Conservation (phyloP, 2,329 filamentous ascomycete species). For the Metarhizium rileyi region DNA sequence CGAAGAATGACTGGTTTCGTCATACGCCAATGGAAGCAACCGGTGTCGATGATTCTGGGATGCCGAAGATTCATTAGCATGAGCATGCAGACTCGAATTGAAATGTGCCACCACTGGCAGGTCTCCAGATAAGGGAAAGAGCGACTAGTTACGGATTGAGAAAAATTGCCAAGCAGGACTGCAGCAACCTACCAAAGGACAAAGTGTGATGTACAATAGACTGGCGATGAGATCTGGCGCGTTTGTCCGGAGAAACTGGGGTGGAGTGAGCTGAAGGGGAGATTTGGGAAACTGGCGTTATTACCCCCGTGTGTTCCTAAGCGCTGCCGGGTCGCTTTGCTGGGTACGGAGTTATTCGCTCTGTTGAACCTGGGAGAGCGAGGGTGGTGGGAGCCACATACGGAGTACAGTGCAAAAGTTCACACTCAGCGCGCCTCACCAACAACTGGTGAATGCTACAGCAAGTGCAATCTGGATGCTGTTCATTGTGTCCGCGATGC, state of each 20-base stretch:
- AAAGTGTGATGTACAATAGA: background rate
- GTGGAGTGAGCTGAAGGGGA: constrained; percentile 8
- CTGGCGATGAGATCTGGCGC: constrained; percentile 6
- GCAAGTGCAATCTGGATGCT: background rate
- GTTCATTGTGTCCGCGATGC: background rate
- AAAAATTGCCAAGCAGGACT: background rate
- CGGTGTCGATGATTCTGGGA: background rate
- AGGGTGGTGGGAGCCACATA: constrained; percentile 5
- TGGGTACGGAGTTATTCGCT: constrained; percentile 4
- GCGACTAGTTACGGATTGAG: background rate
- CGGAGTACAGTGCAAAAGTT: constrained; percentile 4
- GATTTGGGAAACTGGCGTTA: constrained; percentile 5
- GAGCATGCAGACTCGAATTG: background rate
- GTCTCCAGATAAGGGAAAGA: background rate
- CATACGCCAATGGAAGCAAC: background rate
- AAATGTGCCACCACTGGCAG: background rate
- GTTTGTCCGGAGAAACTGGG: constrained; percentile 4
- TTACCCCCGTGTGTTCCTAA: constrained; percentile 5
- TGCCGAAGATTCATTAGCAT: constrained; percentile 3
- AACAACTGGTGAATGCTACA: background rate
- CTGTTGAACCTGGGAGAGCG: background rate
- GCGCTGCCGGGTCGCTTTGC: constrained; percentile 1
- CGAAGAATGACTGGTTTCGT: background rate
- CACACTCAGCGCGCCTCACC: constrained; percentile 1
- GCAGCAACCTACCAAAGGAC: constrained; percentile 5